phyloP scores from a whole-genome alignment of 306 rosid species.

The Purshia tridentata region DNA sequence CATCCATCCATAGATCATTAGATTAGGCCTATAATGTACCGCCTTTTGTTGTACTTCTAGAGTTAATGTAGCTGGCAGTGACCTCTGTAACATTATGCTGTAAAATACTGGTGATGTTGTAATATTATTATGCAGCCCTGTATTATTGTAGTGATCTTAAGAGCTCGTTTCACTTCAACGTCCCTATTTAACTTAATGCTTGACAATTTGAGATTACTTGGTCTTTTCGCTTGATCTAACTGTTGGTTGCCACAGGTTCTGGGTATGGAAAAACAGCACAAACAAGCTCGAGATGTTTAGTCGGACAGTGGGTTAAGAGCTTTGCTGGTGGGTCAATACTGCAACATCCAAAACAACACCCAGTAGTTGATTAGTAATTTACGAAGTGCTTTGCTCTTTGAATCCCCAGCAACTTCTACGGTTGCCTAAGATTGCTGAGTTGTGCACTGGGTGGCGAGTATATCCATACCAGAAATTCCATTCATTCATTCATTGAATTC shows the following conservation, averaged over 20 bases:
- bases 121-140: conserved; percentile 36
- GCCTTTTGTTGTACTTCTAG: conserved; percentile 40
- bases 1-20: conserved; percentile 45
- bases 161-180: conserved; percentile 16
- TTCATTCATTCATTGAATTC: conserved; percentile 15
- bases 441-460: conserved; percentile 6
- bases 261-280: no score
- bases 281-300: no score
- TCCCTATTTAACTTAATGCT: background rate
- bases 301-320: background rate
- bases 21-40: conserved; percentile 64
- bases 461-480: background rate
- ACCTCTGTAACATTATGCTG: conserved; percentile 48
- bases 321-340: background rate
- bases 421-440: background rate
- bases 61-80: conserved; percentile 49
- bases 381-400: background rate
- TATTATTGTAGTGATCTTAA: conserved; percentile 29
- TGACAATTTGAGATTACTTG: background rate
- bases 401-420: background rate
- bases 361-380: background rate
- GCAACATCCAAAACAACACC: background rate
- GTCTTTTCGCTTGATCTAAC: background rate
- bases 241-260: background rate
- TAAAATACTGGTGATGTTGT: conserved; percentile 59